Evolutionary conservation across 495 filamentous ascomycete species (phyloP), one percentile per base, ranked within the genome.

Genomic region (Xylaria curta): DNA sequence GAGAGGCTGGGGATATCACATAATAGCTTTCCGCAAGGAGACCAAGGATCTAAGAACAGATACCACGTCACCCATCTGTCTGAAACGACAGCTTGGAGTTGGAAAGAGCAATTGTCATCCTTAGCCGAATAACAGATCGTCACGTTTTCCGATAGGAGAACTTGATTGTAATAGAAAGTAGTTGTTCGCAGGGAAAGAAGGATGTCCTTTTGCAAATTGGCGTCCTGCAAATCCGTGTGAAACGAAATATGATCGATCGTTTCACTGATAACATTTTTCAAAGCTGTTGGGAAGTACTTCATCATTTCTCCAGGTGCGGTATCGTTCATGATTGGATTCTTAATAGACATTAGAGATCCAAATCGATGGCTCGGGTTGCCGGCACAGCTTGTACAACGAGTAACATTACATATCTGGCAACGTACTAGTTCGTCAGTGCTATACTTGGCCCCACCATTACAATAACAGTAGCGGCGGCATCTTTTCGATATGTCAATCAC

Each of bases 331-430:
- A 71, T 66, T 21, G 69, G 61, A 8, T 59, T 15, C 12, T 66
- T 7, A 7, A 71, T 28, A 42, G 61, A 21, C 51, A 26, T 1
- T 0, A 33, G 49, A 0, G 28, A 10, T 12, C 28, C 38, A 21
- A 81, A 80, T 1, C 67, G 26, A 58, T 85, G 82, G 7, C 12
- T 17, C 0, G 82, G 82, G 47, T 83, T 83, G 2, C 82, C 78
- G 26, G 72, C 60, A 66, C 82, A 85, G 46, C 73, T 78, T 28
- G 42, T 71, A 46, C 77, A 79, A 24, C 77, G 77, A 56, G 73
- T 70, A 19, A 72, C 68, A 31, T 19, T 56, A 36, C 77, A 79
- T 0, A 68, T 36, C 1, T 26, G 10, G 31, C 78, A 78, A 17
- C 71, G 46, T 21, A 73, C 1, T 44, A 77, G 71, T 21, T 77